Base-by-base conservation (phyloP, 2,329 filamentous ascomycete genomes). In the Stagonosporopsis chrysanthemi region DNA sequence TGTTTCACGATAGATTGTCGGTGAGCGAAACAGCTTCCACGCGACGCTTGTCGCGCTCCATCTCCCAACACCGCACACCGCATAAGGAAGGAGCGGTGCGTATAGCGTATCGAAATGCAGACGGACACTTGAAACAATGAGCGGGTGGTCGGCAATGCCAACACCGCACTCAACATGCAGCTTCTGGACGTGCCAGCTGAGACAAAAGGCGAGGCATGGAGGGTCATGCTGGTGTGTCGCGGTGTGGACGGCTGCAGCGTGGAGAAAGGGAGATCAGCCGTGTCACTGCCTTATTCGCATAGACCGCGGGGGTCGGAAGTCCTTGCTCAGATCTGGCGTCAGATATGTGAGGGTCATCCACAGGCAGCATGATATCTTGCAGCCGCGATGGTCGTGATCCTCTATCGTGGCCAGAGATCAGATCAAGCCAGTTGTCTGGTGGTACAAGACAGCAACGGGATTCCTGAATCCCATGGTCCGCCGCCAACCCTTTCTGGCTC, bases 191-290 rank as follows among this genome's bases (percentile, higher is more conserved):
- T 43, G 24, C 23, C 31, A 33, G 40, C 24, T 44, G 54, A 47
- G 39, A 52, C 43, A 44, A 43, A 38, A 23, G 39, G 43, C 42
- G 33, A 46, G 38, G 29, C 23, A 41, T 15, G 23, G 47, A 44
- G 19, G 48, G 48, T 43, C 43, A 43, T 48, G 54, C 54, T 33
- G 19, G n/a, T n/a, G 43, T 48, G 40, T 52, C 54, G 43, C 35
- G n/a, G n/a, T 38, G 46, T 43, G 43, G 49, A 48, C 38, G 33
- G 43, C 43, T 49, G 55, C 49, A 49, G 49, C 55, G 44, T 56
- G 50, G 54, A 60, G 53, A 54, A 57, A 35, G 40, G 52, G 52
- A 55, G 62, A 66, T 67, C 62, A 55, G 57, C 66, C 55, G 38
- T 52, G 60, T 44, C 45, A 58, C 52, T 60, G 36, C 53, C 58